A percentile compares a stretch with the other conserved stretches of the same genome.
Evolutionary conservation across 345 rosid species (phyloP).

Genomic region (Eucalyptus pumila): DNA sequence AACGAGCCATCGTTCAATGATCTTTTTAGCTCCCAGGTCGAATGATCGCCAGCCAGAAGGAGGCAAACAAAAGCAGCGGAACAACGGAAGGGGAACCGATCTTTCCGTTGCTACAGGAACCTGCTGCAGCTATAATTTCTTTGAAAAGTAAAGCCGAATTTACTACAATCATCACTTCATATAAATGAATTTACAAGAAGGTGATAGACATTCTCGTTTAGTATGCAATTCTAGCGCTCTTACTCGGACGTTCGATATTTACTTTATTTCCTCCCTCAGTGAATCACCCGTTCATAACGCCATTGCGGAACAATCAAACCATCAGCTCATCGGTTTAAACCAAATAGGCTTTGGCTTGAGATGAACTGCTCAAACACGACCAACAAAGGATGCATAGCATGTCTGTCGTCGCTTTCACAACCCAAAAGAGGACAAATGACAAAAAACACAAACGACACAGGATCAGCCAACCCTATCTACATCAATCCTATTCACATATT

Average conservation of each 20-base stretch:
- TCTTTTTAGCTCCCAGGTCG: background rate
- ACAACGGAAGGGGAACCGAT: background rate
- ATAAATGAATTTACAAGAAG: background rate
- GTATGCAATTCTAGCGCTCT: background rate
- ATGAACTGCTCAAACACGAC: background rate
- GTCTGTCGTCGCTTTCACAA: background rate
- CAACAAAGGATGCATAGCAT: background rate
- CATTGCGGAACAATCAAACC: background rate
- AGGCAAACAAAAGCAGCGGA: background rate
- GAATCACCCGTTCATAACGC: too few species aligned
- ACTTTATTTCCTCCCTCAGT: too few species aligned
- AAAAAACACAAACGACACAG: background rate
- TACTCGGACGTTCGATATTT: background rate
- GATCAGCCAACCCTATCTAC: background rate
- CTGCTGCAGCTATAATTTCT: background rate
- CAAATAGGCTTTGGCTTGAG: background rate
- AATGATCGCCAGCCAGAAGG: background rate
- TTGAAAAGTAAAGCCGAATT: background rate
- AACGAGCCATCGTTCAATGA: background rate
- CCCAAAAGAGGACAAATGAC: background rate
- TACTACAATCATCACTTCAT: background rate
- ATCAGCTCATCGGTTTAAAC: background rate
- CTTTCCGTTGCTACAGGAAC: background rate
- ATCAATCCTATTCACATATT: background rate
- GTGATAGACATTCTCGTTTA: background rate